A percentile compares a stretch with the other conserved stretches of the same genome.
Conservation (phyloP, 441 rosid species). For the Populus trichocarpa region DNA sequence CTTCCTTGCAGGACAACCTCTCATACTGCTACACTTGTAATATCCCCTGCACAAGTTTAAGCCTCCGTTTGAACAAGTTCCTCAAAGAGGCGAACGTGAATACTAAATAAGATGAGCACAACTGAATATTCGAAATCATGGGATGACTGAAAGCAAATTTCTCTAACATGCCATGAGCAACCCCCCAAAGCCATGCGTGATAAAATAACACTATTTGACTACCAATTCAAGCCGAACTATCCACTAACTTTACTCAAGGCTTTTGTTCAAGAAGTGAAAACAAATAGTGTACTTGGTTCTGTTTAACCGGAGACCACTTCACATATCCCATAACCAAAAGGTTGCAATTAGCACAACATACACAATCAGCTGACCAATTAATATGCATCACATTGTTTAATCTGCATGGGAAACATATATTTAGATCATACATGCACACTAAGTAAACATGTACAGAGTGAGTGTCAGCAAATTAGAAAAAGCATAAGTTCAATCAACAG, state of each 20-base stretch:
- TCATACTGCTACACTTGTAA: slow-evolving; percentile 96
- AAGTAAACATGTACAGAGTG: too few relatives aligned
- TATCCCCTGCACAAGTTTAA: slow-evolving; percentile 63
- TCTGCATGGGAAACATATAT: too few relatives aligned
- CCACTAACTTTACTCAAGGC: too few relatives aligned
- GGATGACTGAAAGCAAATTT: neutral
- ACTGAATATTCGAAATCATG: too few relatives aligned
- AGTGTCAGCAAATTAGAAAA: too few relatives aligned
- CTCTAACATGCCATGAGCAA: too few relatives aligned
- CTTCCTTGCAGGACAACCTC: slow-evolving; percentile 99
- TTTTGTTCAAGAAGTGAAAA: neutral
- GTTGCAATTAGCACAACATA: neutral
- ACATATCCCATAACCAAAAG: neutral
- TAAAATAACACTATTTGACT: neutral
- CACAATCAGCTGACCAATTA: too few relatives aligned
- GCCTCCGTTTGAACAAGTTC: neutral
- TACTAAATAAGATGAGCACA: too few relatives aligned
- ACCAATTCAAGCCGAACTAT: neutral
- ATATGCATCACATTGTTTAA: too few relatives aligned
- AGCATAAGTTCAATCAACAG: too few relatives aligned
- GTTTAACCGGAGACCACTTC: neutral
- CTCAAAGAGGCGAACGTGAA: neutral
- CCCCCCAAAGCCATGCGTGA: neutral
- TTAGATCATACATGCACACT: too few relatives aligned
- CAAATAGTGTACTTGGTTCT: neutral